Evolutionary conservation across 306 rosid genomes (phyloP).

Genomic region (Vicia villosa): DNA sequence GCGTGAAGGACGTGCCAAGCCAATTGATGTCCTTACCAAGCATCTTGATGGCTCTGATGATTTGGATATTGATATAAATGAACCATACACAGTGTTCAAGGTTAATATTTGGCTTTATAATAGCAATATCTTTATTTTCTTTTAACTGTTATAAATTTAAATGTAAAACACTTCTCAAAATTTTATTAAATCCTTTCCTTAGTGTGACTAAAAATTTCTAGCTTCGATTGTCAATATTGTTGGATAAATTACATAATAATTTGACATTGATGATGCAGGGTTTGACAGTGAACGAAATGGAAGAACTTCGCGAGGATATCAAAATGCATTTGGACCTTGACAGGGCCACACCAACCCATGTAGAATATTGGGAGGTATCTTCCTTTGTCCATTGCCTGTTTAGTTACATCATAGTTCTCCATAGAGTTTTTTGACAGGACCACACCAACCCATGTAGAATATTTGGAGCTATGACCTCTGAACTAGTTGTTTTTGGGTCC

Average conservation of each 20-base stretch:
- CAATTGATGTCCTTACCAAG: slow-evolving; percentile 86
- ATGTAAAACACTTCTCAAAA: neutral
- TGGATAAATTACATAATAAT: slow-evolving; percentile 24
- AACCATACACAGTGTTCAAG: slow-evolving; percentile 93
- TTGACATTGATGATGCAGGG: slow-evolving; percentile 61
- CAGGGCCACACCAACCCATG: slow-evolving; percentile 85
- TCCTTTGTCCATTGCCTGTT: slow-evolving; percentile 21
- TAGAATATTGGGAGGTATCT: slow-evolving; percentile 90
- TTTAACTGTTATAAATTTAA: neutral
- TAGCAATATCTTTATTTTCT: neutral
- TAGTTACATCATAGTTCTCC: slow-evolving; percentile 15
- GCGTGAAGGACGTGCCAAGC: slow-evolving; percentile 93
- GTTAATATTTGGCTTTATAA: slow-evolving; percentile 42
- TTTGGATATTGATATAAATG: slow-evolving; percentile 81
- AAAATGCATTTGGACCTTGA: slow-evolving; percentile 98
- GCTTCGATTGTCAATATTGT: neutral
- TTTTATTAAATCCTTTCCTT: neutral
- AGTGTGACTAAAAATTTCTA: neutral
- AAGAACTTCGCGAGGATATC: slow-evolving; percentile 89
- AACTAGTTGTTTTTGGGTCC: neutral
- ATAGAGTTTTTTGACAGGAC: neutral
- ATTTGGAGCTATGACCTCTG: neutral
- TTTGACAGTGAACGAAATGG: slow-evolving; percentile 90
- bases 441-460: neutral
- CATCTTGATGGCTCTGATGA: slow-evolving; percentile 83